Evolutionary conservation across 192 early-diverging fungal species (phyloP).

Genomic region (Linnemannia elongata): DNA sequence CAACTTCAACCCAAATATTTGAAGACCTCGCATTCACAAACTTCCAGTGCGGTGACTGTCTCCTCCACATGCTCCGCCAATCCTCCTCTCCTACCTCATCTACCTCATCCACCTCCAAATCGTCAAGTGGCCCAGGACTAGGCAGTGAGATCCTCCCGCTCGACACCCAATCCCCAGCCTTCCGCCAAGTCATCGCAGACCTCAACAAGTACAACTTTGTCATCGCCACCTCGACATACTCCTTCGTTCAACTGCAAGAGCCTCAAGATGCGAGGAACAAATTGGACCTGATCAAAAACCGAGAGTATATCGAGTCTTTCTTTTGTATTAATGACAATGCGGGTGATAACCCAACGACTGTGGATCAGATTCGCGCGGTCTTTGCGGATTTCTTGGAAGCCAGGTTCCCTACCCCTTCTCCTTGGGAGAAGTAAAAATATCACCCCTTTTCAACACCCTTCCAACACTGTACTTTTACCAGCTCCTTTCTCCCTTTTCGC

Average conservation of each 20-base stretch:
- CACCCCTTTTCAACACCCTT: background rate
- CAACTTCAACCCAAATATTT: conserved; percentile 20
- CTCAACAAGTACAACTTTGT: conserved; percentile 51
- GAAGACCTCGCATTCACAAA: conserved; percentile 37
- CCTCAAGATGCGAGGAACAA: background rate
- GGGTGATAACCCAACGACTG: background rate
- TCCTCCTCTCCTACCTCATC: background rate
- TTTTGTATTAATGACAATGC: conserved; percentile 51
- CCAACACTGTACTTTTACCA: background rate
- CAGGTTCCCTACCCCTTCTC: conserved; percentile 36
- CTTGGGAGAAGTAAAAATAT: conserved; percentile 34
- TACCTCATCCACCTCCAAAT: background rate
- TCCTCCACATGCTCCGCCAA: conserved; percentile 46
- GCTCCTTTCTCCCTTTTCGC: no score
- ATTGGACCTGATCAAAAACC: conserved; percentile 9
- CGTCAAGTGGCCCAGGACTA: background rate
- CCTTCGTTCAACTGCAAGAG: conserved; percentile 27
- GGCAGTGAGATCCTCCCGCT: conserved; percentile 29
- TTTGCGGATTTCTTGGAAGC: conserved; percentile 26
- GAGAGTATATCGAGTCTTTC: conserved; percentile 15
- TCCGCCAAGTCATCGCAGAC: conserved; percentile 14
- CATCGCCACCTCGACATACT: conserved; percentile 16
- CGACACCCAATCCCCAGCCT: conserved; percentile 14
- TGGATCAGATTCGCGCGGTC: background rate
- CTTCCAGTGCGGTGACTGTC: conserved; percentile 56